Base-by-base conservation (phyloP, 2,329 filamentous ascomycete species). In the Emmonsia crescens region DNA sequence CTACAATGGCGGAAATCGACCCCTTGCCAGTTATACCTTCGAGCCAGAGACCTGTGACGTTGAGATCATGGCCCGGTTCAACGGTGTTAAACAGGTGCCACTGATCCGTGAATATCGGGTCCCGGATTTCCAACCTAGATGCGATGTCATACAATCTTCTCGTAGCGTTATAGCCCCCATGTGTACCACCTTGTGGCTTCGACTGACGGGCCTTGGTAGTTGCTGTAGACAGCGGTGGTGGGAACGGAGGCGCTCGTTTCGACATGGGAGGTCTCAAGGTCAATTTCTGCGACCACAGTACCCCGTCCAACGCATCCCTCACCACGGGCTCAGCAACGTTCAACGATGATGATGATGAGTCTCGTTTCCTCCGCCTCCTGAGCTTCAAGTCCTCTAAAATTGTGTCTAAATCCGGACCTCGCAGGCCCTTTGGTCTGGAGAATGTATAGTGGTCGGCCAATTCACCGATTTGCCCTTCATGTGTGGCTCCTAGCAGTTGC, bases 1-100 rank as follows among this genome's bases (percentile, higher is more conserved):
- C 94, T 3, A 99, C 89, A 67, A 99, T 94, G 60, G 93, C 93
- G 1, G 96, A 91, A 0, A 90, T 96, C 21, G 89, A 83, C 64
- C 93, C 93, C 69, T 90, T 85, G 60, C 94, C 94, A 0, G 93
- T 97, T 62, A 96, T 87, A 4, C 92, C 93, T 68, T 94, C 85
- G 68, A 90, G 73, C 94, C 94, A 99, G 5, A 97, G 82, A 14
- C 87, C 91, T 0, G 91, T 96, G n/a, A 97, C 91, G 70, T 99
- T 99, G 70, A 99, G 83, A 73, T 99, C 94, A 75, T 97, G 89
- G 5, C 92, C 93, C 0, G 85, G 72, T 68, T 96, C 85, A 5
- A 88, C 73, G 0, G 88, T 81, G 72, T 99, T 99, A 78, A 89
- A 87, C 55, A 99, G 79, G 80, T 99, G 94, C 94, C 94, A 99